Evolutionary conservation across 768 basidiomycete species (phyloP), one percentile per base, ranked within the genome.

Genomic region (Pilatotrama ljubarskyi): DNA sequence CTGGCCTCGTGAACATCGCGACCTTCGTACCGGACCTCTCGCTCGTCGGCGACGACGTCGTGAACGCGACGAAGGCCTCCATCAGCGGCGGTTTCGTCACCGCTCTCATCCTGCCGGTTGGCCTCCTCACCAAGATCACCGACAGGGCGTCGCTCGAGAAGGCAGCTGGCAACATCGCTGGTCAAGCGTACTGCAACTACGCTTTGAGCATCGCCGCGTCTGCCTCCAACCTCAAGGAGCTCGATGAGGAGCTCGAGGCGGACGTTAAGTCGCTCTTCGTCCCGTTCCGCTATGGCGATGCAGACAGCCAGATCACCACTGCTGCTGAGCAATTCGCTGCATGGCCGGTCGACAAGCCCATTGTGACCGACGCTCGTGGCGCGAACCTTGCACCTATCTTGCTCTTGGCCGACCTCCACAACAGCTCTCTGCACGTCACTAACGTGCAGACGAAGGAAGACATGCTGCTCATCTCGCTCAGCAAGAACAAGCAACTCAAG

Each of bases 371-470:
- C 70, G 96, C 97, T 20, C 88, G 62, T 70, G 89, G 92, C 13
- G 88, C 94, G 2, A 90, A 95, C 64, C 84, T 98, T 11, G 96
- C 97, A 1, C 97, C 96, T 0, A 83, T 98, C 37, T 83, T 99
- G 32, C 82, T 99, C 25, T 77, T 98, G 47, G 95, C 96, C n/a
- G 95, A 92, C 67, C 83, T 99, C 44, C 88, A 98, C 74, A 86
- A 82, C 68, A 87, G 94, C 61, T 87, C 84, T 64, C 83, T 98
- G 10, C 97, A 99, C 72, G 83, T 98, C 64, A 92, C 92, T 9
- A 91, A 95, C 67, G 92, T 98, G 32, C 86, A 87, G 62, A 89
- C 81, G 62, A 82, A 84, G 64, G 93, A 95, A 55, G 97, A 98
- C 69, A 78, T 99, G 48, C 79, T 90, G 29, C 77, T 99, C 58